A percentile compares a stretch with the other conserved stretches of the same genome.
These are phyloP conservation scores for Pseudocercospora musae DNA, from an alignment of 2,329 filamentous ascomycete genomes.

Conservation along the genomic window DNA sequence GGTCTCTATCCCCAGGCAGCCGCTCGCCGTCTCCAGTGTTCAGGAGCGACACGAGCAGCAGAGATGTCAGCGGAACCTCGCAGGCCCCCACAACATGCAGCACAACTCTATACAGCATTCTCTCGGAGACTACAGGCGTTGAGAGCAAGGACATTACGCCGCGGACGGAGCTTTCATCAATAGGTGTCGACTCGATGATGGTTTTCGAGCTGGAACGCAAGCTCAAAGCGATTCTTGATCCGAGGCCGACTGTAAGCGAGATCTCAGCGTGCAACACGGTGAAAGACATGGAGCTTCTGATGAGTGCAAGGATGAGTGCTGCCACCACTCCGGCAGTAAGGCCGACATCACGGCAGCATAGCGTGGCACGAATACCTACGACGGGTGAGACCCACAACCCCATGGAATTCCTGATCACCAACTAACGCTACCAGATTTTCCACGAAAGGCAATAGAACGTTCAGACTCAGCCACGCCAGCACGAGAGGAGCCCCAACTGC, in stretches of 20 bases:
- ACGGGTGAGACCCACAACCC: background rate
- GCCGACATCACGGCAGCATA: background rate
- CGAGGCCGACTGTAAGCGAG: slow-evolving; percentile 8
- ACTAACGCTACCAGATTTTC: background rate
- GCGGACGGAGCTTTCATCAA: slow-evolving; percentile 10
- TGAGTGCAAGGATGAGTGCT: slow-evolving; percentile 1
- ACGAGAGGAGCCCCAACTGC: background rate
- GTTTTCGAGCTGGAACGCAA: slow-evolving; percentile 18
- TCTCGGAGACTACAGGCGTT: slow-evolving; percentile 12
- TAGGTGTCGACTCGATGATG: slow-evolving; percentile 21
- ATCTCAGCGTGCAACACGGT: slow-evolving; percentile 15
- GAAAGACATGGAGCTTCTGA: slow-evolving; percentile 14
- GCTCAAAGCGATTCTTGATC: slow-evolving; percentile 6
- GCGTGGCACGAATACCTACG: background rate
- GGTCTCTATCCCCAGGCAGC: background rate
- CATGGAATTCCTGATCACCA: too few species aligned
- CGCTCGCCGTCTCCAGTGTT: background rate
- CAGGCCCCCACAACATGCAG: background rate
- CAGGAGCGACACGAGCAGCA: background rate
- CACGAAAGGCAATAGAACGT: background rate
- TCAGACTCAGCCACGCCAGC: background rate
- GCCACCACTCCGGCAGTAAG: background rate
- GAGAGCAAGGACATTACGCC: slow-evolving; percentile 9
- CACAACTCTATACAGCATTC: slow-evolving; percentile 3
- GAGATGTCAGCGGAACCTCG: background rate